These are phyloP conservation scores for Paraphysoderma sedebokerense DNA, from an alignment of 371 early-diverging fungal genomes.

Conservation along the genomic window DNA sequence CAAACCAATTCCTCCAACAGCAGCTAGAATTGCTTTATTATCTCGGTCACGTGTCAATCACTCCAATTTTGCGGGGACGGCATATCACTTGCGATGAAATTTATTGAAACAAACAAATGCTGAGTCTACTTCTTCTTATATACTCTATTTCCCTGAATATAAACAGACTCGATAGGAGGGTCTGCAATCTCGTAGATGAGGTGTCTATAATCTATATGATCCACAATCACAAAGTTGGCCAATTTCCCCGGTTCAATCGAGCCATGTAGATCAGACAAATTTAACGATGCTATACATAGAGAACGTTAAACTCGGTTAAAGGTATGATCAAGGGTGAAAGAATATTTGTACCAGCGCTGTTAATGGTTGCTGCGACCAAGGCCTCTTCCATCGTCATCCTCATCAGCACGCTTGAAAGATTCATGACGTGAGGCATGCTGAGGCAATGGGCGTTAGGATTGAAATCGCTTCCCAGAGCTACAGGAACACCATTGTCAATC, in stretches of 20 bases:
- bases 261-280: neutral
- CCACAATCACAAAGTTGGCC: conserved; percentile 1
- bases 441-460: conserved; percentile 7
- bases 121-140: neutral
- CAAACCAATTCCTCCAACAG: too few species aligned
- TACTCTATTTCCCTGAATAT: neutral
- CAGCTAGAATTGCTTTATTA: too few species aligned
- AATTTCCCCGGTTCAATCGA: conserved; percentile 3
- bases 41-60: too few species aligned
- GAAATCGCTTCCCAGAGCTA: conserved; percentile 4
- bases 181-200: conserved; percentile 5
- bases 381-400: conserved; percentile 4
- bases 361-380: conserved; percentile 3
- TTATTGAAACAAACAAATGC: too few species aligned
- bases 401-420: conserved; percentile 3
- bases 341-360: neutral
- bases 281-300: neutral
- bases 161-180: conserved; percentile 1
- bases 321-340: neutral
- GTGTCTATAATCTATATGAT: conserved; percentile 3
- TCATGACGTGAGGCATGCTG: conserved; percentile 6
- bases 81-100: too few species aligned
- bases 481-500: conserved; percentile 1
- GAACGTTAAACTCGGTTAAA: neutral
- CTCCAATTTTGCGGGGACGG: too few species aligned